Percentiles rank a stretch among this genome's conserved stretches.
These are phyloP conservation scores for Melaleuca quinquenervia DNA, from an alignment of 345 rosid species.

Conservation along the genomic window DNA sequence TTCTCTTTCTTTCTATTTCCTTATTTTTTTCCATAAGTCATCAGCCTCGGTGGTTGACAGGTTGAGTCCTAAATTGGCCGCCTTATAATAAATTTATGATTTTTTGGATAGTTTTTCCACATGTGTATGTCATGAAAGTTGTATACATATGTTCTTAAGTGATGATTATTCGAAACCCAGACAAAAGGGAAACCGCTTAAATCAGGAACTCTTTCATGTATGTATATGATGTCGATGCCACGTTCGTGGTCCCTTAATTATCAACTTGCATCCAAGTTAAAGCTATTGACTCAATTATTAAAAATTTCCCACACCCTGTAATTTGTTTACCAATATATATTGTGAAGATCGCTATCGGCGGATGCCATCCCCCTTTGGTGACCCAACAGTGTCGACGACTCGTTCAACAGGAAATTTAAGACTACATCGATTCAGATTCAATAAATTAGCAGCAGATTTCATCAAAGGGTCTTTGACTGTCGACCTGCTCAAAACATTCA, in stretches of 20 bases:
- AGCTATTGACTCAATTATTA: not conserved
- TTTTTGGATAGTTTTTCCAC: not conserved
- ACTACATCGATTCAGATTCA: not conserved
- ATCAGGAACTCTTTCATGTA: not conserved
- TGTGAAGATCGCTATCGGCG: not conserved
- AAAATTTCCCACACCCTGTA: not conserved
- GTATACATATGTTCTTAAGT: not conserved
- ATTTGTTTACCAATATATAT: not conserved
- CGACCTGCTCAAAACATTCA: not conserved
- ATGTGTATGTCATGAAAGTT: not conserved
- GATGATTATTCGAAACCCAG: not conserved
- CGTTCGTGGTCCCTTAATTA: not conserved
- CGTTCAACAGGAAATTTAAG: not conserved
- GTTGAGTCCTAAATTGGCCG: no score
- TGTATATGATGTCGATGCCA: not conserved
- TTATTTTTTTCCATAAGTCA: no score
- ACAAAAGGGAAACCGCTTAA: not conserved
- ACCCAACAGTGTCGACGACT: not conserved
- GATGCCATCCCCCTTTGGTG: not conserved
- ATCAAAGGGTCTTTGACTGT: not conserved
- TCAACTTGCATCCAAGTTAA: not conserved
- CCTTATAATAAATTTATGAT: no score
- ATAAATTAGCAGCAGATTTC: not conserved
- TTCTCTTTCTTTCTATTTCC: no score
- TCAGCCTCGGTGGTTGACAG: no score